Conservation (phyloP, 306 rosid genomes). For the Cicer arietinum region DNA sequence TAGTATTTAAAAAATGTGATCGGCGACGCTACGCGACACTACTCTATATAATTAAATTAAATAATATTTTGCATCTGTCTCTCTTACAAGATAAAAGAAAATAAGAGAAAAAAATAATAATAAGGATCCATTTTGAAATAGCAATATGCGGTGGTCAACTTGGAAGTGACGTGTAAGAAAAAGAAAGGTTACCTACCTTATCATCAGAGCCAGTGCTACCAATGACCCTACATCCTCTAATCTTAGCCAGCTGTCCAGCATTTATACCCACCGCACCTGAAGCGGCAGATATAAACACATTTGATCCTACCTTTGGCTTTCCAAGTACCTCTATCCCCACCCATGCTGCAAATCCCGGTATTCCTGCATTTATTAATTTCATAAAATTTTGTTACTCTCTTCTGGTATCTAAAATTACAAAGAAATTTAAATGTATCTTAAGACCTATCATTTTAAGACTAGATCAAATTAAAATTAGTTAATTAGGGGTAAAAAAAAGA, state of each 20-base stretch:
- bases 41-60: too few relatives aligned
- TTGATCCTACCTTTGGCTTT: slow-evolving; percentile 57
- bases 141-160: too few relatives aligned
- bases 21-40: too few relatives aligned
- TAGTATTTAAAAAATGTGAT: too few relatives aligned
- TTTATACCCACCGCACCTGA: slow-evolving; percentile 72
- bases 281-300: slow-evolving; percentile 69
- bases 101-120: too few relatives aligned
- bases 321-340: slow-evolving; percentile 60
- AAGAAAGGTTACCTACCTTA: slow-evolving; percentile 55
- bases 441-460: too few relatives aligned
- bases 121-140: too few relatives aligned
- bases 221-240: slow-evolving; percentile 65
- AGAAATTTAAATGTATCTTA: too few relatives aligned
- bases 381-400: too few relatives aligned
- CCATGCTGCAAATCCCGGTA: slow-evolving; percentile 78
- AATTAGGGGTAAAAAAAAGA: background rate
- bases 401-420: background rate
- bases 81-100: too few relatives aligned
- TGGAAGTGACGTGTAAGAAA: background rate
- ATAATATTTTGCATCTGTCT: too few relatives aligned
- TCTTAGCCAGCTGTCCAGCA: slow-evolving; percentile 77
- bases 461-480: background rate
- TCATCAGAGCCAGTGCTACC: slow-evolving; percentile 69
- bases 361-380: slow-evolving; percentile 35